Base-by-base conservation (phyloP, 31 red algal species). In the Endocladia muricata region DNA sequence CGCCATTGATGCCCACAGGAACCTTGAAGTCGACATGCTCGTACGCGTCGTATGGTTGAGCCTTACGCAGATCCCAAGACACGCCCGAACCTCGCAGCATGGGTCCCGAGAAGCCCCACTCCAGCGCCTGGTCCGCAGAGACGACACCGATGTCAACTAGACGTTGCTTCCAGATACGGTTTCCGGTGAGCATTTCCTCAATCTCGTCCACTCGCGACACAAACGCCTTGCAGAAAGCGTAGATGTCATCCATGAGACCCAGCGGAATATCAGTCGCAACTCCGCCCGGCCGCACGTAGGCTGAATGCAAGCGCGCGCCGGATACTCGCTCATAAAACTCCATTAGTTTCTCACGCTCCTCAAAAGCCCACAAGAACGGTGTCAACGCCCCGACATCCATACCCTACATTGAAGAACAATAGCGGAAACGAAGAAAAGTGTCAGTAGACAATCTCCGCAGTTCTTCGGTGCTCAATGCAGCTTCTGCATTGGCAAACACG, bases 301-400 rank as follows among this genome's bases (percentile, higher is more conserved):
- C 89, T 23, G 97, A 89, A 61, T 99, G 97, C 31, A 99, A 42
- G 41, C 97, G 89, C 19, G 97, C 97, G 5, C 97, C 97, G 23
- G 93, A 96, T 5, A 90, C 97, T 56, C 97, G 86, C 67, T 99
- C 97, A 79, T 96, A 99, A 61, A 99, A 96, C 58, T 96, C 97
- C 89, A 99, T 96, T 17, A 95, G 73, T 61, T 96, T 96, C 63
- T 99, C 97, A 15, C 97, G 85, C 68, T 99, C 97, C 68, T 99
- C 97, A 80, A 99, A 99, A 23, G 97, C 93, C 96, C 91, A 95
- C 21, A 98, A 72, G 62, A 99, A 94, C 34, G 97, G 97, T 21
- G 97, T 92, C 76, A 99, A 67, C 15, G 90, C 90, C 59, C 97
- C 97, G n/a, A 99, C 91, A 85, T 99, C 97, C 93, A 99, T 94